Percentiles rank a stretch among this genome's conserved stretches.
Evolutionary conservation across 2,329 filamentous ascomycete species (phyloP).

Genomic region (Akanthomyces uredinophilus): DNA sequence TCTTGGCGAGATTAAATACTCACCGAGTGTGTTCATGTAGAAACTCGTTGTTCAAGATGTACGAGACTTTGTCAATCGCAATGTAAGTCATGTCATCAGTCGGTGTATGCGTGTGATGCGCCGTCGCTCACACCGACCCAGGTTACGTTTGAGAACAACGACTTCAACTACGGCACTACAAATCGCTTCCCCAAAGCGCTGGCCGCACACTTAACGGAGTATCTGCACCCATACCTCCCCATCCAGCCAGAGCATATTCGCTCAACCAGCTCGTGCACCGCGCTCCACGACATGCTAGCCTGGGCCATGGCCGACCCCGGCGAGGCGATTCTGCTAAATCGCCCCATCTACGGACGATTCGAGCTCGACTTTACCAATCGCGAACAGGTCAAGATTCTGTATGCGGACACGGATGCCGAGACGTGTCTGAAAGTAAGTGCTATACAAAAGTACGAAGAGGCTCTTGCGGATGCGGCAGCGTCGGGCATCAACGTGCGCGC

Average conservation of each 20-base stretch:
- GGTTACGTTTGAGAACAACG: slow-evolving; percentile 24
- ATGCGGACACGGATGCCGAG: slow-evolving; percentile 37
- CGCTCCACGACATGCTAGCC: slow-evolving; percentile 35
- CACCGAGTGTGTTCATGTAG: slow-evolving; percentile 17
- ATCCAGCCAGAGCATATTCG: slow-evolving; percentile 29
- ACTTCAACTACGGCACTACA: slow-evolving; percentile 34
- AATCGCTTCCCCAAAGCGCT: slow-evolving; percentile 28
- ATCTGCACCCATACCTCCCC: slow-evolving; percentile 27
- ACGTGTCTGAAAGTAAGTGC: slow-evolving; percentile 40
- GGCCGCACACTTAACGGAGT: slow-evolving; percentile 34
- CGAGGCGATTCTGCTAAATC: slow-evolving; percentile 35
- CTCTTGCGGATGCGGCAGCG: slow-evolving; percentile 30
- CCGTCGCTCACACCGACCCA: slow-evolving; percentile 8
- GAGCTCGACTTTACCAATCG: slow-evolving; percentile 43
- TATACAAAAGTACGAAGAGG: slow-evolving; percentile 41
- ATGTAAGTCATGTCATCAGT: slow-evolving; percentile 23
- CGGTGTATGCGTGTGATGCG: neutral
- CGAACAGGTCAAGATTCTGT: slow-evolving; percentile 38
- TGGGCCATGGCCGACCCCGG: slow-evolving; percentile 34
- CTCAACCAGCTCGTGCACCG: slow-evolving; percentile 31
- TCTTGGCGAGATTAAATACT: neutral
- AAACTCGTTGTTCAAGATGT: slow-evolving; percentile 36
- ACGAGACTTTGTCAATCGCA: slow-evolving; percentile 24
- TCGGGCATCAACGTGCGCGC: slow-evolving; percentile 37
- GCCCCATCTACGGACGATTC: slow-evolving; percentile 44